phyloP scores from a whole-genome alignment of 192 early-diverging fungal species.

The Bifiguratus adelaidae region DNA sequence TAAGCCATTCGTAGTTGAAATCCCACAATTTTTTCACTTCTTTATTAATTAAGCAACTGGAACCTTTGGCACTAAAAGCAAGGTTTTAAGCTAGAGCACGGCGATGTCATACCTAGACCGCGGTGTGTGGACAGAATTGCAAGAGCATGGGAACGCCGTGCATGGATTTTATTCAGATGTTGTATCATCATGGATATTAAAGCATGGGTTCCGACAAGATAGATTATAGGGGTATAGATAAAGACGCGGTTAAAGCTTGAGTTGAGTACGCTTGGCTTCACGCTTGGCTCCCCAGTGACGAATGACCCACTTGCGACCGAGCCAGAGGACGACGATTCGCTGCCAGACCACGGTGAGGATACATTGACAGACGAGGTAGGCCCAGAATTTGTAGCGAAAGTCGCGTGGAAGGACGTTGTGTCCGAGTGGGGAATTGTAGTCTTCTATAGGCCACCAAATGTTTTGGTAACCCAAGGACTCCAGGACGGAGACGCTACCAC shows the following conservation, averaged over 20 bases:
- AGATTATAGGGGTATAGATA: too few species aligned
- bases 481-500: constrained; percentile 38
- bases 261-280: constrained; percentile 5
- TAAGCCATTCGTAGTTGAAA: too few species aligned
- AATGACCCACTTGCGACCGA: constrained; percentile 28
- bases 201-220: too few species aligned
- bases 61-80: too few species aligned
- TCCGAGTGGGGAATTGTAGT: constrained; percentile 52
- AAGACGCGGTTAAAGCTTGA: constrained; percentile 29
- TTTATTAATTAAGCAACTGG: too few species aligned
- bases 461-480: constrained; percentile 21
- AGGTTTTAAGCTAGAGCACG: too few species aligned
- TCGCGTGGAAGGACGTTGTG: constrained; percentile 62
- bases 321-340: constrained; percentile 37
- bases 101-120: too few species aligned
- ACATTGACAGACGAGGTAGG: constrained; percentile 25
- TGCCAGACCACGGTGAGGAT: constrained; percentile 32
- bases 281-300: constrained; percentile 9
- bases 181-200: too few species aligned
- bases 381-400: constrained; percentile 56
- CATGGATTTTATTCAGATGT: too few species aligned
- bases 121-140: too few species aligned
- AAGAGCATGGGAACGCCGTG: too few species aligned
- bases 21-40: too few species aligned
- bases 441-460: constrained; percentile 26